A percentile compares a stretch with the other conserved stretches of the same genome.
These are phyloP conservation scores for Persicaria maculosa DNA, from an alignment of 148 eudicot species.

Conservation along the genomic window DNA sequence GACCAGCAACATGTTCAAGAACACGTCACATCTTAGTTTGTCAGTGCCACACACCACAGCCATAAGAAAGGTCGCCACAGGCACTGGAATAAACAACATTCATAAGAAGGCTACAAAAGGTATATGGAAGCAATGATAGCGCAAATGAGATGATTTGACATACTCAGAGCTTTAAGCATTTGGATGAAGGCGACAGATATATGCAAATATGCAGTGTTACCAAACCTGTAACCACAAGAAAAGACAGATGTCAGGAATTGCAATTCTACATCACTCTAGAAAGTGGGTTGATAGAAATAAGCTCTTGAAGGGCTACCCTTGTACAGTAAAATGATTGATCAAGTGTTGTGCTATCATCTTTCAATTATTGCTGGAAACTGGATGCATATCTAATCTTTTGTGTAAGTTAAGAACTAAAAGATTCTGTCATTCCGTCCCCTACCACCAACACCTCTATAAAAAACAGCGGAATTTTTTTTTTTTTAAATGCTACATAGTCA, in stretches of 20 bases:
- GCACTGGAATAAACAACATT: slow-evolving; percentile 47
- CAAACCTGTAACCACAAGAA: slow-evolving; percentile 51
- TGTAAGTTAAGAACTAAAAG: background rate
- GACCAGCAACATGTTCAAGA: slow-evolving; percentile 79
- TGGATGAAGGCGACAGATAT: slow-evolving; percentile 89
- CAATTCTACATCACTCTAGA: background rate
- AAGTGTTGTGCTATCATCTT: background rate
- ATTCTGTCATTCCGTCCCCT: background rate
- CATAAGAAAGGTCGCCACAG: slow-evolving; percentile 86
- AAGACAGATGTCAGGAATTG: slow-evolving; percentile 4
- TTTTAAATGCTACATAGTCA: background rate
- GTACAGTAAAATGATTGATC: slow-evolving; percentile 1
- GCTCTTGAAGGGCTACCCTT: background rate
- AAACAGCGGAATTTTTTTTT: background rate
- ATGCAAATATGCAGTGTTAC: slow-evolving; percentile 79
- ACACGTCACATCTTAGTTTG: slow-evolving; percentile 68
- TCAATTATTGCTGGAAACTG: background rate
- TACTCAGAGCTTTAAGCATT: slow-evolving; percentile 92
- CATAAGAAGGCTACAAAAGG: slow-evolving; percentile 21
- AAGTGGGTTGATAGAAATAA: background rate
- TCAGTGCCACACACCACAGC: slow-evolving; percentile 88
- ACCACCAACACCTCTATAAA: background rate
- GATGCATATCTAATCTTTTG: background rate
- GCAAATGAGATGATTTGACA: slow-evolving; percentile 15
- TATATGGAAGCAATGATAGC: background rate